These are phyloP conservation scores for Brassica balearica DNA, from an alignment of 441 rosid genomes.

Conservation along the genomic window DNA sequence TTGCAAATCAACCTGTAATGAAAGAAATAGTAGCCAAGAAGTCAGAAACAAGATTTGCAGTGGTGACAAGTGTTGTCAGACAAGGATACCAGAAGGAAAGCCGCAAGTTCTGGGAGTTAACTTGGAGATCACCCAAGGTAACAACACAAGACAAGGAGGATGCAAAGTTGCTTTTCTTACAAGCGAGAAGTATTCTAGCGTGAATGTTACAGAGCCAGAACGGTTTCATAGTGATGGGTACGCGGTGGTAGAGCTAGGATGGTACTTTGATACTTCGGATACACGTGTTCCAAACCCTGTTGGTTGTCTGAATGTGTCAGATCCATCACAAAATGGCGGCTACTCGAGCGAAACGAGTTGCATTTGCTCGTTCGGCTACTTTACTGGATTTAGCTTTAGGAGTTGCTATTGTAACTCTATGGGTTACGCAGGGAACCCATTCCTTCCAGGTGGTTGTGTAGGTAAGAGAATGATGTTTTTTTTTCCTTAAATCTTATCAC, in stretches of 20 bases:
- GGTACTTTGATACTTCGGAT: constrained; percentile 39
- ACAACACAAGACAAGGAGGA: background rate
- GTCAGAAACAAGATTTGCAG: constrained; percentile 24
- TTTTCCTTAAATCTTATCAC: background rate
- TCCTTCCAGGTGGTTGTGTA: constrained; percentile 49
- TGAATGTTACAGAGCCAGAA: constrained; percentile 36
- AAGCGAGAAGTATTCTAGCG: constrained; percentile 17
- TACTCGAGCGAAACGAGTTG: background rate
- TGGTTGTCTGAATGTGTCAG: constrained; percentile 30
- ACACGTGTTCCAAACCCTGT: constrained; percentile 10
- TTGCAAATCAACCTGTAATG: constrained; percentile 32
- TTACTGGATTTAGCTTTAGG: constrained; percentile 37
- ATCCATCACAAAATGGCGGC: background rate
- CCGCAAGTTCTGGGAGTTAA: constrained; percentile 19
- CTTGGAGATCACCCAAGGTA: constrained; percentile 7
- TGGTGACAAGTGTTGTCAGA: constrained; percentile 38
- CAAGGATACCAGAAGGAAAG: constrained; percentile 35
- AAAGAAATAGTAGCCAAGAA: constrained; percentile 12
- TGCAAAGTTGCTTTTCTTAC: constrained; percentile 44
- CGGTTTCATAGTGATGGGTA: constrained; percentile 27
- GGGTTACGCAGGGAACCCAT: constrained; percentile 55
- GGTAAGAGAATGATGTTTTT: constrained; percentile 36
- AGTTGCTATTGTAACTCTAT: constrained; percentile 40
- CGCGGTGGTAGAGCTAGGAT: constrained; percentile 38
- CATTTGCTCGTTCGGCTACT: constrained; percentile 30